Evolutionary conservation across 768 basidiomycete species (phyloP).

Genomic region (Chalciporus piperatus): DNA sequence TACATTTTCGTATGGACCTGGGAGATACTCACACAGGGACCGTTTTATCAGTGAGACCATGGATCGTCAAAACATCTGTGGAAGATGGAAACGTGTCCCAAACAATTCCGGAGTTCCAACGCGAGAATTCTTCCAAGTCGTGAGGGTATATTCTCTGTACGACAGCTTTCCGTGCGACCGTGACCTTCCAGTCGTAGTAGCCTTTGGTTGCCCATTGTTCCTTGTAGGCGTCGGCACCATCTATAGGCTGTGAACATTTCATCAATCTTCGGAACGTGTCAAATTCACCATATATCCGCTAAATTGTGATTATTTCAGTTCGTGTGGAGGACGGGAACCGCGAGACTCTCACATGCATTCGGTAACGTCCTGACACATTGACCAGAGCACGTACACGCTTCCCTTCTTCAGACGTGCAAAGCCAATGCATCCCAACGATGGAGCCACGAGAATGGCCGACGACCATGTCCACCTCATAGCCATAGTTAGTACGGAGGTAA

Average conservation of each 20-base stretch:
- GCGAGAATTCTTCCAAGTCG: slow-evolving; percentile 59
- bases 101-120: slow-evolving; percentile 65
- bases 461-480: slow-evolving; percentile 66
- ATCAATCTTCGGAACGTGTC: neutral
- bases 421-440: slow-evolving; percentile 65
- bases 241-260: slow-evolving; percentile 17
- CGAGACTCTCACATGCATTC: slow-evolving; percentile 64
- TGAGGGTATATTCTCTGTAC: slow-evolving; percentile 52
- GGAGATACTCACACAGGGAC: slow-evolving; percentile 61
- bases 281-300: slow-evolving; percentile 30
- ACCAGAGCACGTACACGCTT: slow-evolving; percentile 57
- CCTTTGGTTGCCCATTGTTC: slow-evolving; percentile 54
- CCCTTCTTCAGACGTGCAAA: slow-evolving; percentile 61
- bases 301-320: slow-evolving; percentile 3
- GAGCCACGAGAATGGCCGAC: slow-evolving; percentile 81
- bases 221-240: slow-evolving; percentile 36
- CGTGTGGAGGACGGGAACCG: neutral
- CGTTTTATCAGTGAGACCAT: slow-evolving; percentile 66
- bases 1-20: neutral
- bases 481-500: slow-evolving; percentile 54
- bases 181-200: slow-evolving; percentile 58
- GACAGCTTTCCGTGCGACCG: slow-evolving; percentile 62
- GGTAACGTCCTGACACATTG: slow-evolving; percentile 74
- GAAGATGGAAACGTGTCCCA: slow-evolving; percentile 63
- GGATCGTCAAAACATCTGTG: slow-evolving; percentile 70